These are phyloP conservation scores for Didymella pomorum DNA, from an alignment of 2,329 filamentous ascomycete species.

Conservation along the genomic window DNA sequence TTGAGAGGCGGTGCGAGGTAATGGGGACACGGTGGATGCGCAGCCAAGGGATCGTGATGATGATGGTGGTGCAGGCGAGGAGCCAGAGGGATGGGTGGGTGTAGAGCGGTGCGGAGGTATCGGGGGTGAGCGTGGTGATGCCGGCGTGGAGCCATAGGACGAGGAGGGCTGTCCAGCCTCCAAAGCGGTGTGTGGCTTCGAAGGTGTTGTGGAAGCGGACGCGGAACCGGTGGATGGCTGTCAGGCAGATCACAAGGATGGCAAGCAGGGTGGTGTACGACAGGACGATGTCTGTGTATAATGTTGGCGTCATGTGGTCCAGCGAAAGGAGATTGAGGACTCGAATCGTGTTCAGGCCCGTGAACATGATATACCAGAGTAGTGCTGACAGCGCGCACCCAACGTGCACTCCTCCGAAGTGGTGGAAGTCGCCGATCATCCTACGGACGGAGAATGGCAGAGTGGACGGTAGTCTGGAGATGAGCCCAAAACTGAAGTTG, in stretches of 20 bases:
- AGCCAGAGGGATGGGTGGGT: conserved; percentile 65
- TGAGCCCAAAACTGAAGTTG: conserved; percentile 39
- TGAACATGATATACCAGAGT: conserved; percentile 57
- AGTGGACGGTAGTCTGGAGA: conserved; percentile 38
- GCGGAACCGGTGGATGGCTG: conserved; percentile 38
- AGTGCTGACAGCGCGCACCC: conserved; percentile 43
- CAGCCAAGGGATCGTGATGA: conserved; percentile 77
- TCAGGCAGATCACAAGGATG: conserved; percentile 36
- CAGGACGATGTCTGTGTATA: conserved; percentile 31
- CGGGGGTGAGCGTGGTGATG: conserved; percentile 17
- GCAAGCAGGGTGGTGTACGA: conserved; percentile 27
- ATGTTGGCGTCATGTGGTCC: conserved; percentile 23
- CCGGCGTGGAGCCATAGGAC: conserved; percentile 40
- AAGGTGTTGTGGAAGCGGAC: conserved; percentile 44
- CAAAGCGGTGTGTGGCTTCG: conserved; percentile 48
- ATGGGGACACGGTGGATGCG: conserved; percentile 73
- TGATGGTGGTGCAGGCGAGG: conserved; percentile 68
- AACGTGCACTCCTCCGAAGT: conserved; percentile 47
- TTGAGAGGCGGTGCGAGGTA: conserved; percentile 70
- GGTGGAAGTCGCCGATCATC: conserved; percentile 39
- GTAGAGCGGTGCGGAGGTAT: conserved; percentile 8
- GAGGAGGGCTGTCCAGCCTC: conserved; percentile 41
- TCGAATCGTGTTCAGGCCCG: conserved; percentile 40
- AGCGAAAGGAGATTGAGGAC: conserved; percentile 20
- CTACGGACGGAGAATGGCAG: conserved; percentile 38